Evolutionary conservation across 2,329 filamentous ascomycete species (phyloP).

Genomic region (Penicillium sp.): DNA sequence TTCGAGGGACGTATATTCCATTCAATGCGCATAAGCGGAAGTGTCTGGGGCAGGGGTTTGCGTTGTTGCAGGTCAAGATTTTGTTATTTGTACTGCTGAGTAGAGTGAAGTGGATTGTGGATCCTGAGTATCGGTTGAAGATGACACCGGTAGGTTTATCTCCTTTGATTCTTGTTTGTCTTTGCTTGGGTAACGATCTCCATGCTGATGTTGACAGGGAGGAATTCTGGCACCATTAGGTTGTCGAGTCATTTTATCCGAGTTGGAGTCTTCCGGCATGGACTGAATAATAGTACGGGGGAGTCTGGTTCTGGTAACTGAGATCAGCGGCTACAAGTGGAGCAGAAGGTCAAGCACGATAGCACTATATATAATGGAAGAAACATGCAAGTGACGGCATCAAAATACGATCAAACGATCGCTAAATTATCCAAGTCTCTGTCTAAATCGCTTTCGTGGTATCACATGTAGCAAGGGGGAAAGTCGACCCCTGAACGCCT

Average conservation of each 20-base stretch:
- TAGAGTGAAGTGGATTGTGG: conserved; percentile 21
- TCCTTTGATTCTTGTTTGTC: not conserved
- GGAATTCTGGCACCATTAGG: conserved; percentile 27
- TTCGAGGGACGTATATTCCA: conserved; percentile 30
- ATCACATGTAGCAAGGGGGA: conserved; percentile 1
- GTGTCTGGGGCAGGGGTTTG: conserved; percentile 33
- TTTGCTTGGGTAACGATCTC: not conserved
- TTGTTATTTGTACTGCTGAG: conserved; percentile 25
- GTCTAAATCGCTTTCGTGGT: conserved; percentile 5
- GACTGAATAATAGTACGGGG: not conserved
- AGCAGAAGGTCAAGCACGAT: too few relatives aligned
- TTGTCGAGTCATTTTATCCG: conserved; percentile 17
- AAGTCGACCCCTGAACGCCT: not conserved
- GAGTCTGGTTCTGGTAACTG: too few relatives aligned
- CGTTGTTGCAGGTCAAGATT: conserved; percentile 30
- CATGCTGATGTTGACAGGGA: conserved; percentile 18
- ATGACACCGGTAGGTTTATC: conserved; percentile 25
- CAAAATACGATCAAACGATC: not conserved
- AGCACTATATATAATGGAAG: not conserved
- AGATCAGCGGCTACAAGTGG: too few relatives aligned
- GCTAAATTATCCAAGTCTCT: not conserved
- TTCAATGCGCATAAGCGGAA: conserved; percentile 33
- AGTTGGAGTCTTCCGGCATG: not conserved
- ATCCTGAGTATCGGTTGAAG: conserved; percentile 25
- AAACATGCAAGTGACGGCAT: not conserved